Percentiles rank a stretch among this genome's conserved stretches.
Evolutionary conservation across 495 filamentous ascomycete genomes (phyloP).

Genomic region (Aspergillus bridgeri): DNA sequence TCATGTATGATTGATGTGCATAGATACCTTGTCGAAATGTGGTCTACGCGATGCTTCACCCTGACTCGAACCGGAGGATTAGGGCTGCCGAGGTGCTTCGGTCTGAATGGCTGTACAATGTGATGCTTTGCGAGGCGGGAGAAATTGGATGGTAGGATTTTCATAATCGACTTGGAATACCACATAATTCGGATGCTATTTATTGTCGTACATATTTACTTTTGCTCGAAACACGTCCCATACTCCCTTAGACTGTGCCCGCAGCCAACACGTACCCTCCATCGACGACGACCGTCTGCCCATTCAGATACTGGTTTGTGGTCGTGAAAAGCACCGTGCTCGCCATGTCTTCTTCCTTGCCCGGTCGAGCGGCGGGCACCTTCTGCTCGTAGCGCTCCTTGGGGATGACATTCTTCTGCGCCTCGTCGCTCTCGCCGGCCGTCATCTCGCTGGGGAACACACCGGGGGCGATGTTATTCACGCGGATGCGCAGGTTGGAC

Average conservation of each 20-base stretch:
- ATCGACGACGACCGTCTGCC: constrained; percentile 64
- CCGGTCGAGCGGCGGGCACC: constrained; percentile 58
- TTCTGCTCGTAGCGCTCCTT: constrained; percentile 58
- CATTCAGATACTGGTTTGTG: constrained; percentile 70
- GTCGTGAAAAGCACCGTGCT: constrained; percentile 59
- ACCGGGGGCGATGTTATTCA: constrained; percentile 56
- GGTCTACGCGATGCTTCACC: constrained; percentile 90
- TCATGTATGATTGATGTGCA: neutral
- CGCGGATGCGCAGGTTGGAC: constrained; percentile 39
- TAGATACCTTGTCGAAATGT: constrained; percentile 71
- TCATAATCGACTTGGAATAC: neutral
- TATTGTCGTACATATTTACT: neutral
- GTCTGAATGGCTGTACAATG: constrained; percentile 88
- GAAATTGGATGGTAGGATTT: constrained; percentile 57
- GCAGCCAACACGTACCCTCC: constrained; percentile 52
- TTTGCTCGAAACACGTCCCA: neutral
- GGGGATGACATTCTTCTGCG: constrained; percentile 62
- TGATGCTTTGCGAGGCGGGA: constrained; percentile 81
- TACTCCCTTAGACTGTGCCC: constrained; percentile 20
- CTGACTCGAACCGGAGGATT: constrained; percentile 70
- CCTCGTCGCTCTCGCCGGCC: constrained; percentile 46
- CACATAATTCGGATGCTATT: neutral
- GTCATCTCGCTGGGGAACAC: constrained; percentile 57
- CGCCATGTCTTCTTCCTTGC: constrained; percentile 73
- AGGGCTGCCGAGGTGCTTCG: constrained; percentile 84